Percentiles rank a stretch among this genome's conserved stretches.
These are phyloP conservation scores for Boletus rubropictus DNA, from an alignment of 768 basidiomycete genomes.

Conservation along the genomic window DNA sequence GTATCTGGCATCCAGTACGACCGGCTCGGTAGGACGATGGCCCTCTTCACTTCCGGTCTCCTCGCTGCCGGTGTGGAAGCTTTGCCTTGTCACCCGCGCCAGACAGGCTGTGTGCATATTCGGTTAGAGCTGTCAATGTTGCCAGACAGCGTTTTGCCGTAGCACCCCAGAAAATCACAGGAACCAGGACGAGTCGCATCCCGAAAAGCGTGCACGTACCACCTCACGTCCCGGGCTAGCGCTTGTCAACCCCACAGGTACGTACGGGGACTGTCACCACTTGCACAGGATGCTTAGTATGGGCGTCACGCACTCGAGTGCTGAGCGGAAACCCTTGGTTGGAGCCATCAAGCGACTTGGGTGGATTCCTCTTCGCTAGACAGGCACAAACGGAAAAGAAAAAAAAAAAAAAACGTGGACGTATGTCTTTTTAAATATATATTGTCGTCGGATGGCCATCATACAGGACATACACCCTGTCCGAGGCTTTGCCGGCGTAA, in stretches of 20 bases:
- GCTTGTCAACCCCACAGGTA: background rate
- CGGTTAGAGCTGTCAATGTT: background rate
- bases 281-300: background rate
- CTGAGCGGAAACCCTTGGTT: no score
- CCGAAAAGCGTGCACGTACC: no score
- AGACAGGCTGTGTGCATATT: background rate
- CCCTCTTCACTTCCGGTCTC: no score
- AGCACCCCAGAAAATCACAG: no score
- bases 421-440: background rate
- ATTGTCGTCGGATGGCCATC: slow-evolving; percentile 1
- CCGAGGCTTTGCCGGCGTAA: slow-evolving; percentile 1
- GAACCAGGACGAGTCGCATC: no score
- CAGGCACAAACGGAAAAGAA: background rate
- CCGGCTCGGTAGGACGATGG: no score
- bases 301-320: background rate
- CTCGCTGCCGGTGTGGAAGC: no score
- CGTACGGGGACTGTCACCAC: background rate
- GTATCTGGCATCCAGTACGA: no score
- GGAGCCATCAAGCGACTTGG: background rate
- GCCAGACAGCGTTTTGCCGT: background rate
- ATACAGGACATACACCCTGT: background rate
- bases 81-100: background rate
- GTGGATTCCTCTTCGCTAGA: background rate
- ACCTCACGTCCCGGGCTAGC: no score
- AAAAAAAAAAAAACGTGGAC: background rate